Conservation (phyloP, 164 flowering plant species). For the Annona cherimola region DNA sequence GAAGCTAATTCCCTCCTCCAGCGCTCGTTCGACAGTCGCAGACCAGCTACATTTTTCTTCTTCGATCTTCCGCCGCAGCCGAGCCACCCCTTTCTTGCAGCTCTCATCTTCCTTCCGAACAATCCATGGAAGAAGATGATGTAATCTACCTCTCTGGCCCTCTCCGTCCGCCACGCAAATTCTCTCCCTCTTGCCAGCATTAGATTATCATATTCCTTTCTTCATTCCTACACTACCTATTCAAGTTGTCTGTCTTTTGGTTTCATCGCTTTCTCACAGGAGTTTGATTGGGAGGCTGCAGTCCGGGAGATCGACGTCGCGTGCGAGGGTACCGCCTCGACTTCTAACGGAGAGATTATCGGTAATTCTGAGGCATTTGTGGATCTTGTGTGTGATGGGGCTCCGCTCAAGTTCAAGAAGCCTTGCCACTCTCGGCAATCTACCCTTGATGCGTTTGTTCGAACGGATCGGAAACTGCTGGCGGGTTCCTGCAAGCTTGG, state of each 20-base stretch:
- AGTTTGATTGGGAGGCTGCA: slow-evolving; percentile 93
- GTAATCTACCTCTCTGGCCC: neutral
- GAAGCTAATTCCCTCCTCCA: neutral
- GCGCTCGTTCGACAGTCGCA: too few species aligned
- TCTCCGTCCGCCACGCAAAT: neutral
- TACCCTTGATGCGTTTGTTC: slow-evolving; percentile 58
- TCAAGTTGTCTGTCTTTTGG: neutral
- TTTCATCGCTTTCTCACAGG: slow-evolving; percentile 27
- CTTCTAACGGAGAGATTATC: slow-evolving; percentile 12
- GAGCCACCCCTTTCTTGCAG: too few species aligned
- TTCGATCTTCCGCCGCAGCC: too few species aligned
- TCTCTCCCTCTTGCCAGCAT: neutral
- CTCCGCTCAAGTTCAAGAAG: slow-evolving; percentile 10
- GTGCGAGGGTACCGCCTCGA: slow-evolving; percentile 31
- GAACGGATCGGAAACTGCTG: neutral
- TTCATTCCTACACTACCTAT: neutral
- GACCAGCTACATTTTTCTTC: too few species aligned
- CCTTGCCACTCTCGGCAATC: slow-evolving; percentile 35
- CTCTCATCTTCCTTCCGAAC: too few species aligned
- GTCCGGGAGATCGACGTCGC: slow-evolving; percentile 68
- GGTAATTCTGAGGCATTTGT: neutral
- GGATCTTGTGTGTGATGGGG: neutral
- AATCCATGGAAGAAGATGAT: too few species aligned
- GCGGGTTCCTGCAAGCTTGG: neutral
- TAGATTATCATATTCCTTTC: neutral